Conservation (phyloP, 208 protist species). For the Wallacemonas rigidus region DNA sequence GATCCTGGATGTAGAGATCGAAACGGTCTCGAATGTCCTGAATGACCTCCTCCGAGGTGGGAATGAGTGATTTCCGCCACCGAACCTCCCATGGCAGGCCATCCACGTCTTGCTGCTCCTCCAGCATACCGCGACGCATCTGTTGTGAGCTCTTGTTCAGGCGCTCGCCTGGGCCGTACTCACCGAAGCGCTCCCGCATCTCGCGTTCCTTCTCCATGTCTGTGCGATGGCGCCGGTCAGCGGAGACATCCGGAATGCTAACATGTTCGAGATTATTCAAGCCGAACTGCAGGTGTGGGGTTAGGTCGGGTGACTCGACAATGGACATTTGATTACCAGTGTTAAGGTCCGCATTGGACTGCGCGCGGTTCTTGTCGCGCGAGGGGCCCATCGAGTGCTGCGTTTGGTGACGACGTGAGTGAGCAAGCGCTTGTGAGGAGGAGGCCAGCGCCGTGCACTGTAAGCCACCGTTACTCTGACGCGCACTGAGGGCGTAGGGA, state of each 20-base stretch:
- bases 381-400: constrained; percentile 54
- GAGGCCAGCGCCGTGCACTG: not conserved
- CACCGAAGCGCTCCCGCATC: constrained; percentile 75
- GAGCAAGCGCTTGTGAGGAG: not conserved
- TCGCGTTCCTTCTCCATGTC: constrained; percentile 82
- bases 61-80: constrained; percentile 82
- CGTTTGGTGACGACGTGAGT: constrained; percentile 28
- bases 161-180: constrained; percentile 79
- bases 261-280: constrained; percentile 81
- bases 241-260: constrained; percentile 61
- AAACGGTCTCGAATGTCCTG: constrained; percentile 90
- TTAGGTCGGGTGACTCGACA: constrained; percentile 76
- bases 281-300: constrained; percentile 75
- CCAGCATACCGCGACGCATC: constrained; percentile 77
- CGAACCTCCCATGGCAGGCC: constrained; percentile 90
- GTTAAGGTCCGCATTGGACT: constrained; percentile 67
- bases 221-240: constrained; percentile 45
- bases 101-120: constrained; percentile 89
- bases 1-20: constrained; percentile 87
- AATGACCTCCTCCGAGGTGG: constrained; percentile 86
- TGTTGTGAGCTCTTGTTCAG: constrained; percentile 74
- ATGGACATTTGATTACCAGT: constrained; percentile 80
- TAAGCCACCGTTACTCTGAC: not conserved
- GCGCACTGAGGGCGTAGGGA: not conserved
- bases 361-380: constrained; percentile 64